These are phyloP conservation scores for Neoscytalidium dimidiatum DNA, from an alignment of 2,329 filamentous ascomycete species.

Conservation along the genomic window DNA sequence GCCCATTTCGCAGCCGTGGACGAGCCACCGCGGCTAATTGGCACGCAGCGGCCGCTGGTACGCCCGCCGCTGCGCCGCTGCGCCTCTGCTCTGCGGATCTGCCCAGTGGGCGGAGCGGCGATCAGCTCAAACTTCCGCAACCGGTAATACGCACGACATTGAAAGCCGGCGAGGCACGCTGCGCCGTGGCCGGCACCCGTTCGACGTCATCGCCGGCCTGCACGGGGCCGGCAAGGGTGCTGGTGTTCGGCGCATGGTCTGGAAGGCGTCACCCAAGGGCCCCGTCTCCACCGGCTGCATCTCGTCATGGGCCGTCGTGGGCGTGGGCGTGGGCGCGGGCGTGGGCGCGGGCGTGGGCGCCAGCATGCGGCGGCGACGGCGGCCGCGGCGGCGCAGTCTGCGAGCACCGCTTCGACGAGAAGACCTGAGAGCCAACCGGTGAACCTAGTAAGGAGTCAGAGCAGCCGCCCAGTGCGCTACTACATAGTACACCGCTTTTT, in stretches of 20 bases:
- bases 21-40: neutral
- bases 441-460: constrained; percentile 1
- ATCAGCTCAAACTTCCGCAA: constrained; percentile 15
- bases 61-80: neutral
- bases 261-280: neutral
- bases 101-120: constrained; percentile 11
- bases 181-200: neutral
- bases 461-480: too few relatives aligned
- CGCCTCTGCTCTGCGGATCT: neutral
- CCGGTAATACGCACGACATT: constrained; percentile 9
- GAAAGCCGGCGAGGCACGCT: neutral
- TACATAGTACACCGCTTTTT: constrained; percentile 4
- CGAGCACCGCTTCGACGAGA: neutral
- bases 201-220: neutral
- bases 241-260: constrained; percentile 6
- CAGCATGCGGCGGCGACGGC: too few relatives aligned
- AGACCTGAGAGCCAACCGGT: constrained; percentile 2
- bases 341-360: too few relatives aligned
- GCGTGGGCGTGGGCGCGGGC: too few relatives aligned
- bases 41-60: neutral
- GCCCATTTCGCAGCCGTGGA: neutral
- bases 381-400: neutral
- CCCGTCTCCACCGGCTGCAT: neutral
- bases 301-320: neutral
- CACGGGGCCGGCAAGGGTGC: neutral